Conservation (phyloP, 768 basidiomycete species). For the Boletellus sp. region DNA sequence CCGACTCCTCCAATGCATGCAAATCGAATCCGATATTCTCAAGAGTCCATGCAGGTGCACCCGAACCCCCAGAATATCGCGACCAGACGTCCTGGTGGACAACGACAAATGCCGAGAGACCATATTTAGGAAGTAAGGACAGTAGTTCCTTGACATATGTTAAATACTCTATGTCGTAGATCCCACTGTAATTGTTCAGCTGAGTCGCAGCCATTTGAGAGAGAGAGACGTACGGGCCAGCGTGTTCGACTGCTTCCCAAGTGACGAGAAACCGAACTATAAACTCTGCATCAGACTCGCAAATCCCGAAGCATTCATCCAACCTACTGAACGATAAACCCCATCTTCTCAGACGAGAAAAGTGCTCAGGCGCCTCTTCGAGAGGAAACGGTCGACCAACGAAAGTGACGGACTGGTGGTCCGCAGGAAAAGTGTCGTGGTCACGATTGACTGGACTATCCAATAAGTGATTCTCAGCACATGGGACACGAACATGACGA, state of each 20-base stretch:
- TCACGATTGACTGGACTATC: conserved; percentile 66
- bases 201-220: background rate
- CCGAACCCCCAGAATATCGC: conserved; percentile 89
- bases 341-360: conserved; percentile 78
- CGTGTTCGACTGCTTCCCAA: conserved; percentile 97
- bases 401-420: conserved; percentile 69
- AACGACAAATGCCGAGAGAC: conserved; percentile 69
- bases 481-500: conserved; percentile 13
- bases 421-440: conserved; percentile 62
- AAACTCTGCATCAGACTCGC: background rate
- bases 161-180: conserved; percentile 83
- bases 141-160: conserved; percentile 70
- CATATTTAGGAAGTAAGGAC: conserved; percentile 66
- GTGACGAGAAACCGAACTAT: conserved; percentile 89
- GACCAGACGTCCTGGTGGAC: conserved; percentile 98
- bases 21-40: conserved; percentile 84
- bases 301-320: background rate
- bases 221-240: conserved; percentile 67
- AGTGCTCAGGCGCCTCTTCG: conserved; percentile 81
- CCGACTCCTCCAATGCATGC: conserved; percentile 70
- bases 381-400: conserved; percentile 90
- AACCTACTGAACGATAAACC: conserved; percentile 79
- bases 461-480: background rate
- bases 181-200: conserved; percentile 47
- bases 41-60: conserved; percentile 95